These are phyloP conservation scores for Beauveria sp. DNA, from an alignment of 2,329 filamentous ascomycete species.

Conservation along the genomic window DNA sequence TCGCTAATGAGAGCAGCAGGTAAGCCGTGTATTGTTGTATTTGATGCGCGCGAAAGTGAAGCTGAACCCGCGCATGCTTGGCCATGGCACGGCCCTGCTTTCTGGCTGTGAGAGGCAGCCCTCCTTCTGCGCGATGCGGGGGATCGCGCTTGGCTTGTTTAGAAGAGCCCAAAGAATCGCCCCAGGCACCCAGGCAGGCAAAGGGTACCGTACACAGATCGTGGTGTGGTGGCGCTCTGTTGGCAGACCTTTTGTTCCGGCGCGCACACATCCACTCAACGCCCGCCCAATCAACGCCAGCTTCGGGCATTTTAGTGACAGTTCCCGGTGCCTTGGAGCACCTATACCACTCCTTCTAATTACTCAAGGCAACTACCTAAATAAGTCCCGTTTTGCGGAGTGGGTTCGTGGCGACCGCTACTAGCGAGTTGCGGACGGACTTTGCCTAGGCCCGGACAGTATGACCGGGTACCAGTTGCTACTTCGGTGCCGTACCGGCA, in stretches of 20 bases:
- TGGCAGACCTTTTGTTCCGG: not conserved
- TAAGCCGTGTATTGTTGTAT: too few relatives aligned
- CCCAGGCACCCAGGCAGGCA: not conserved
- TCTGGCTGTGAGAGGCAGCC: not conserved
- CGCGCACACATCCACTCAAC: not conserved
- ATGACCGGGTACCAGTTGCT: not conserved
- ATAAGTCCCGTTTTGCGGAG: not conserved
- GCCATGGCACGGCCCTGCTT: too few relatives aligned
- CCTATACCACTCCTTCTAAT: not conserved
- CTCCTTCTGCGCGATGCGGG: not conserved
- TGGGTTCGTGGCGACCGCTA: conserved; percentile 4
- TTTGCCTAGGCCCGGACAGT: conserved; percentile 6
- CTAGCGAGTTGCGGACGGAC: not conserved
- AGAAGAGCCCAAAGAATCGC: not conserved
- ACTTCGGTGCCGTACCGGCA: conserved; percentile 10
- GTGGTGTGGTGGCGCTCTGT: not conserved
- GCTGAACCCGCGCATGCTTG: not conserved
- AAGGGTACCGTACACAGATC: conserved; percentile 4
- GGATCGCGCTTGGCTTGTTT: not conserved
- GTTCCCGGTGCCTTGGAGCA: not conserved
- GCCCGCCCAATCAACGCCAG: not conserved
- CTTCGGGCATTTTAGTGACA: not conserved
- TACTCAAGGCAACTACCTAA: not conserved
- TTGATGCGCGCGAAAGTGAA: not conserved
- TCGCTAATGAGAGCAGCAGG: not conserved